Evolutionary conservation across 148 eudicot genomes (phyloP), one percentile per base, ranked within the genome.

Genomic region (Mesembryanthemum crystallinum): DNA sequence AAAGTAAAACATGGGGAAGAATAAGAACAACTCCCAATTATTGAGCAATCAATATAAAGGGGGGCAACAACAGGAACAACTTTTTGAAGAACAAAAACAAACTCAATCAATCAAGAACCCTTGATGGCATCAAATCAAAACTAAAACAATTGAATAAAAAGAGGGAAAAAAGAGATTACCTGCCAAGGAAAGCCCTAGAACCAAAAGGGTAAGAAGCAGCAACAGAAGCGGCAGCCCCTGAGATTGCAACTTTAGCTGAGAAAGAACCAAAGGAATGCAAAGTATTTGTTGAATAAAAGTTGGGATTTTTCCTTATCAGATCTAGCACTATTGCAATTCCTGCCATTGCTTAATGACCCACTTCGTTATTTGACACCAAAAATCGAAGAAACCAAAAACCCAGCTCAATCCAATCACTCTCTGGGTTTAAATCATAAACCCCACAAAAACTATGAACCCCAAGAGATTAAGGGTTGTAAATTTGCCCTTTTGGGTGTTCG

Each of bases 291-390:
- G 88, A 80, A 69, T 67, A 72, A 61, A 86, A 85, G 65, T 75
- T 83, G 5, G 87, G 91, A 69, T 87, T 86, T 78, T 85, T 91
- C 78, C 83, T 84, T 51, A 91, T 33, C 67, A 91, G 88, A 87
- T 91, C 98, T 71, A 88, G 70, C 21, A 85, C n/a, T 75, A 91
- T 35, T 72, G 82, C 91, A 49, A 91, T 85, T 59, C 91, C 92
- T 67, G 92, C 80, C 97, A 93, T 93, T 67, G 29, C 55, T 74
- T 39, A 64, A 64, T 58, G 24, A 71, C 33, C 42, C 37, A 24
- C 21, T 43, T 73, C 7, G 5, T 21, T 51, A 23, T 27, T 17
- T 62, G 28, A 33, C 24, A 2, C 8, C 9, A 47, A 49, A 32
- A 39, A 24, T 28, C 47, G 27, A 15, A 54, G n/a, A n/a, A n/a